A percentile compares a stretch with the other conserved stretches of the same genome.
These are phyloP conservation scores for Ramalina peruviana DNA, from an alignment of 495 filamentous ascomycete genomes.

Conservation along the genomic window DNA sequence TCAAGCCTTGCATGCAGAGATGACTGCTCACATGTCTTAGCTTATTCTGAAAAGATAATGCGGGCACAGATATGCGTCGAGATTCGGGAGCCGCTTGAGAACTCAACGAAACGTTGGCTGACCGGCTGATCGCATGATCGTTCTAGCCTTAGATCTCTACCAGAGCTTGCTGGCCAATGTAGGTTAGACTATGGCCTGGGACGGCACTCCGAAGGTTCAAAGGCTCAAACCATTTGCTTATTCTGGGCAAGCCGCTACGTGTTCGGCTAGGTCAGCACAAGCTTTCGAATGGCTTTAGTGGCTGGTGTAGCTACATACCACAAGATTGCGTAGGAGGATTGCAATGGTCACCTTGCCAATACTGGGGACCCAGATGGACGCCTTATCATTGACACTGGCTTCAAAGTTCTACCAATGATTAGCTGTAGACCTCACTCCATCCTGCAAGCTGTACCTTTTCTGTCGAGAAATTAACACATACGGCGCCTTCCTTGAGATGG, in stretches of 20 bases:
- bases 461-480: constrained; percentile 95
- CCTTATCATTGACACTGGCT: constrained; percentile 76
- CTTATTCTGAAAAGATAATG: too few species aligned
- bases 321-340: constrained; percentile 72
- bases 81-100: too few species aligned
- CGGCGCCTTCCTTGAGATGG: constrained; percentile 70
- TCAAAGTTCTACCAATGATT: constrained; percentile 56
- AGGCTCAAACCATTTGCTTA: constrained; percentile 12
- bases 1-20: too few species aligned
- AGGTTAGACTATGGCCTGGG: too few species aligned
- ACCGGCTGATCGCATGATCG: too few species aligned
- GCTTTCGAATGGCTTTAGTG: too few species aligned
- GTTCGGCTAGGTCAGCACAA: neutral
- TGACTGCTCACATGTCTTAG: too few species aligned
- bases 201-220: too few species aligned
- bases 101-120: too few species aligned
- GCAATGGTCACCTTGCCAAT: constrained; percentile 97
- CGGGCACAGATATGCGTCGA: too few species aligned
- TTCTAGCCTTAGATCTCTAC: too few species aligned
- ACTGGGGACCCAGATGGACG: constrained; percentile 91
- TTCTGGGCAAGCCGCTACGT: constrained; percentile 38
- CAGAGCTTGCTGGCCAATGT: too few species aligned
- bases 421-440: neutral
- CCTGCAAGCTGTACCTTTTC: constrained; percentile 47
- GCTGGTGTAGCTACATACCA: constrained; percentile 40